A percentile compares a stretch with the other conserved stretches of the same genome.
Evolutionary conservation across 805 yeast genomes (phyloP).

Genomic region (Pichia scutulata): DNA sequence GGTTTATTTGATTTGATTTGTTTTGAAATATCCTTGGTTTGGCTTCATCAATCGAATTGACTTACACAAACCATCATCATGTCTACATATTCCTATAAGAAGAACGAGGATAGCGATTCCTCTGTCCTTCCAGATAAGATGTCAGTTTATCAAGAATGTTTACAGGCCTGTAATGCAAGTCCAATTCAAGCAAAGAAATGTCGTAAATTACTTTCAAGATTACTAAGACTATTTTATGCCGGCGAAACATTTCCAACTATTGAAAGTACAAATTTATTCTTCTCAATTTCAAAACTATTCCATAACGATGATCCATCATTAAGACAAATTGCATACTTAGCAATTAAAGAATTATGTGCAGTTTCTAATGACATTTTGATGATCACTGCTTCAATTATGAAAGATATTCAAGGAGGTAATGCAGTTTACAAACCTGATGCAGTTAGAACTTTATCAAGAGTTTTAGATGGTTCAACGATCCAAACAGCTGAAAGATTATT

Average conservation of each 20-base stretch:
- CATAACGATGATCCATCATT: conserved; percentile 84
- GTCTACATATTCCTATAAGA: conserved; percentile 82
- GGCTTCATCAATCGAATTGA: not conserved
- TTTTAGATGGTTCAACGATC: conserved; percentile 83
- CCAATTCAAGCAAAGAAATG: conserved; percentile 86
- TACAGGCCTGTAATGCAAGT: conserved; percentile 84
- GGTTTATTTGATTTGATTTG: not conserved
- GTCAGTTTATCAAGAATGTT: conserved; percentile 95
- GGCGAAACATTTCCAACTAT: conserved; percentile 84
- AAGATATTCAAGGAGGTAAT: conserved; percentile 90
- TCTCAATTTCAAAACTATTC: conserved; percentile 88
- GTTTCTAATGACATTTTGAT: conserved; percentile 87
- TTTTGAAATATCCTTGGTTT: not conserved
- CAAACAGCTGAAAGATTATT: conserved; percentile 88
- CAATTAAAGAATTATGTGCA: conserved; percentile 82
- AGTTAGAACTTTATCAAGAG: conserved; percentile 82
- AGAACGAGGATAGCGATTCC: conserved; percentile 67
- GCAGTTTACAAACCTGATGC: conserved; percentile 88
- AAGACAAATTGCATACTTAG: conserved; percentile 89
- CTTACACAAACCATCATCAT: conserved; percentile 27
- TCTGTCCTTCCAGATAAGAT: conserved; percentile 81
- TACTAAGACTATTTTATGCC: conserved; percentile 70
- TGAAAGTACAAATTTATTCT: conserved; percentile 89
- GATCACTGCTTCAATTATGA: conserved; percentile 98
- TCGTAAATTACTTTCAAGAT: conserved; percentile 71